phyloP scores from a whole-genome alignment of 2,329 filamentous ascomycete genomes.

The Pyrenophora tritici-repentis region DNA sequence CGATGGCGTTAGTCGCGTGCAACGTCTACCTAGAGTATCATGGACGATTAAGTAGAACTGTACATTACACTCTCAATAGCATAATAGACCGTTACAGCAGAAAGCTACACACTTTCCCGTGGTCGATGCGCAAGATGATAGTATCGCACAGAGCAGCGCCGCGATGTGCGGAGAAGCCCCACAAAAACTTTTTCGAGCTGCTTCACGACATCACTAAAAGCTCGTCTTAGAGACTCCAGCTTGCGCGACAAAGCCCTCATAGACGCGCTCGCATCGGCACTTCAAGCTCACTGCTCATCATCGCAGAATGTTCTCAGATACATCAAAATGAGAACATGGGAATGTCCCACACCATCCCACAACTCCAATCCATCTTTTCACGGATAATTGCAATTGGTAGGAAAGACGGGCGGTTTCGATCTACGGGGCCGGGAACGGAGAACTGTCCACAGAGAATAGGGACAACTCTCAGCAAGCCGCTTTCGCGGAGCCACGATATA shows the following conservation, averaged over 20 bases:
- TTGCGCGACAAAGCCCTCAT: too few species aligned
- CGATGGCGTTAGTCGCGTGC: too few species aligned
- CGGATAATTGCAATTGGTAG: slow-evolving; percentile 47
- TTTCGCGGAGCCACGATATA: slow-evolving; percentile 48
- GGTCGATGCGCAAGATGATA: too few species aligned
- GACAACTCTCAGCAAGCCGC: slow-evolving; percentile 52
- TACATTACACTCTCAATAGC: background rate
- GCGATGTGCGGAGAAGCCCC: background rate
- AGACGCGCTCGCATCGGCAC: too few species aligned
- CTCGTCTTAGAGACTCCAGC: background rate
- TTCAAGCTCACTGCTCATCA: too few species aligned
- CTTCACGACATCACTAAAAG: background rate
- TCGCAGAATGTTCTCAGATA: background rate
- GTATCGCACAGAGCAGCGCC: background rate
- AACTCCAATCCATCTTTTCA: slow-evolving; percentile 51
- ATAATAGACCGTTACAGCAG: too few species aligned
- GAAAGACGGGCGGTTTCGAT: slow-evolving; percentile 46
- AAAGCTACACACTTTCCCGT: too few species aligned
- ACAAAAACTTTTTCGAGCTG: background rate
- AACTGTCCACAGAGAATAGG: slow-evolving; percentile 44
- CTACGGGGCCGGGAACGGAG: slow-evolving; percentile 53
- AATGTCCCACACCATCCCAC: slow-evolving; percentile 51
- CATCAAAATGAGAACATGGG: slow-evolving; percentile 1
- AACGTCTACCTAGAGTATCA: too few species aligned
- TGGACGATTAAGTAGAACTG: background rate